phyloP scores from a whole-genome alignment of 2,329 filamentous ascomycete species.

The Colletotrichum tropicicola region DNA sequence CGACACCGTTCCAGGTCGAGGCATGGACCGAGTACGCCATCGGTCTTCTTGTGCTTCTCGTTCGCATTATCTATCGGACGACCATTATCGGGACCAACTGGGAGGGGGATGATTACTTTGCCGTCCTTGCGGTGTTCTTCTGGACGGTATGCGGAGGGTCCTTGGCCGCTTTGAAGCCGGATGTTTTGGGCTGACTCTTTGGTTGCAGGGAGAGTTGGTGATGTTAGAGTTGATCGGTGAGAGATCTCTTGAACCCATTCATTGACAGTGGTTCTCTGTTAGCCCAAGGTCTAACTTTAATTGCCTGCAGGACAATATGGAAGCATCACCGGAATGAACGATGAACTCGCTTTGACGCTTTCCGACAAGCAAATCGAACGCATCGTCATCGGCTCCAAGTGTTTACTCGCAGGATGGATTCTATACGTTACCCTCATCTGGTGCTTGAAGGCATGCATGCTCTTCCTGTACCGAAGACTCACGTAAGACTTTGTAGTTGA shows the following conservation, averaged over 20 bases:
- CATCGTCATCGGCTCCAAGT: conserved; percentile 35
- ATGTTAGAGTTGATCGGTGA: conserved; percentile 23
- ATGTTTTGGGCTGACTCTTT: neutral
- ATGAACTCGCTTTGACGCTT: conserved; percentile 30
- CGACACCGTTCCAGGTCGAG: conserved; percentile 51
- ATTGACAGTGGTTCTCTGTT: neutral
- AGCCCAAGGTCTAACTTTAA: neutral
- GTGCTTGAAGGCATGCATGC: conserved; percentile 51
- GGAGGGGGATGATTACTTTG: conserved; percentile 54
- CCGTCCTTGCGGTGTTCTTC: conserved; percentile 44
- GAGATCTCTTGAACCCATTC: neutral
- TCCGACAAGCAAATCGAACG: conserved; percentile 19
- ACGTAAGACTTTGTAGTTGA: neutral
- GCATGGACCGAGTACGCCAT: conserved; percentile 55
- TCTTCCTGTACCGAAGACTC: conserved; percentile 46
- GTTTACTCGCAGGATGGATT: conserved; percentile 46
- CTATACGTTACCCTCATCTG: conserved; percentile 52
- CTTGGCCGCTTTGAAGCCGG: neutral
- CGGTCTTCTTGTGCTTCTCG: conserved; percentile 45
- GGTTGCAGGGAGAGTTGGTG: neutral
- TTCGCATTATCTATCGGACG: conserved; percentile 48
- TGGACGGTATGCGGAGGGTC: conserved; percentile 42
- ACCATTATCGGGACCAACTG: conserved; percentile 48
- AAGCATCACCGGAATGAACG: conserved; percentile 34
- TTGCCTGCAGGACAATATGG: conserved; percentile 36